A percentile compares a stretch with the other conserved stretches of the same genome.
These are phyloP conservation scores for Rhodamnia rubescens DNA, from an alignment of 345 rosid species.

Conservation along the genomic window DNA sequence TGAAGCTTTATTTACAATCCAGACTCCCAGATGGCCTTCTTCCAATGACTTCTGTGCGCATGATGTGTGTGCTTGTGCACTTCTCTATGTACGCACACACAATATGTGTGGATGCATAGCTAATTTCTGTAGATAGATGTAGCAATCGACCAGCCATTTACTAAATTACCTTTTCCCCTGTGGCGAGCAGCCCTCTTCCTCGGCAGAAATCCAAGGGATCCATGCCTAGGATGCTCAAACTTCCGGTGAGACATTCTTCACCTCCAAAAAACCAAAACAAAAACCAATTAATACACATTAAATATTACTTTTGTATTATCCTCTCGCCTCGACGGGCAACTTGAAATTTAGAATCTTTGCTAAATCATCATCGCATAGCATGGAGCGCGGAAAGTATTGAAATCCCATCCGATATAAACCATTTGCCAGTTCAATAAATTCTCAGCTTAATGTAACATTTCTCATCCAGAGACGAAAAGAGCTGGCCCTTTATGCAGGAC, in stretches of 20 bases:
- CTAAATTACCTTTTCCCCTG: not conserved
- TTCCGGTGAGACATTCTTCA: not conserved
- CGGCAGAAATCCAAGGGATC: slow-evolving; percentile 31
- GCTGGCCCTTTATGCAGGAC: not conserved
- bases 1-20: not conserved
- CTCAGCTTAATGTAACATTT: not conserved
- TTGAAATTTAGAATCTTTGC: not conserved
- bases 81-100: not conserved
- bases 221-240: slow-evolving; percentile 28
- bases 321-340: not conserved
- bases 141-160: not conserved
- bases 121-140: not conserved
- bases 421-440: not conserved
- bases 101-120: not conserved
- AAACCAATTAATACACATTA: not conserved
- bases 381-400: not conserved
- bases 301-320: not conserved
- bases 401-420: not conserved
- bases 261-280: not conserved
- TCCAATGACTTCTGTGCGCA: not conserved
- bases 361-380: not conserved
- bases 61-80: not conserved
- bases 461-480: not conserved
- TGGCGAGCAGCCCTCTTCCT: slow-evolving; percentile 4
- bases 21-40: not conserved